Evolutionary conservation across 1,139 yeast species (phyloP), one percentile per base, ranked within the genome.

Genomic region (Scheffersomyces stambukii): DNA sequence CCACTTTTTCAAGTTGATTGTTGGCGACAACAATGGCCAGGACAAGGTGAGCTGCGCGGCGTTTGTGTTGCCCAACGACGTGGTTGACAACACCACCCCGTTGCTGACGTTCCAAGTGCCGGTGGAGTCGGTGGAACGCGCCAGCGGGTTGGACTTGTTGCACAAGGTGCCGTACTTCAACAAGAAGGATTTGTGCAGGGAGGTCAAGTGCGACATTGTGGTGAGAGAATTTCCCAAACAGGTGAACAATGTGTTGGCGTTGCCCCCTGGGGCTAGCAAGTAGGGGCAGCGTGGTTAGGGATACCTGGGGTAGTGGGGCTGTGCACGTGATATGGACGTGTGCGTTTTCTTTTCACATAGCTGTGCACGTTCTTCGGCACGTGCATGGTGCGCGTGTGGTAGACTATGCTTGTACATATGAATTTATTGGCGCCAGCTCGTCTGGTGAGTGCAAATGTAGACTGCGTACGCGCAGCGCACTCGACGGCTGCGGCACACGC

Each of bases 1-100:
- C 0, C 98, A 91, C 57, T 91, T 93, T 50, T 91, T 81, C 71
- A 93, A 91, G 57, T 64, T 91, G 36, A 64, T 93, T 33, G 84
- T 91, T 25, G 96, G 94, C 6, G 97, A 91, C 53, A 50, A 57
- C 23, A 52, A 58, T 24, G 60, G 66, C 5, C 49, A 60, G 23
- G 74, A 73, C 16, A 70, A 64, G 8, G 60, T 85, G 12, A 76
- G 94, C 8, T 85, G 86, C 8, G 97, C 82, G 1, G 96, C 97
- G 0, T 91, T 91, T 60, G 96, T 91, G 10, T 57, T 91, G 44
- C 98, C 99, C 17, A 91, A 91, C 54, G 85, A 71, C 8, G 64
- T 55, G 5, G 89, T 91, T 30, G 66, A 76, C 33, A 91, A 91
- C 51, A 57, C 60, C 13, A 73, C 77, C 1, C 88, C 91, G 7